A percentile compares a stretch with the other conserved stretches of the same genome.
These are phyloP conservation scores for Fusarium solani-melongenae DNA, from an alignment of 2,329 filamentous ascomycete species.

Conservation along the genomic window DNA sequence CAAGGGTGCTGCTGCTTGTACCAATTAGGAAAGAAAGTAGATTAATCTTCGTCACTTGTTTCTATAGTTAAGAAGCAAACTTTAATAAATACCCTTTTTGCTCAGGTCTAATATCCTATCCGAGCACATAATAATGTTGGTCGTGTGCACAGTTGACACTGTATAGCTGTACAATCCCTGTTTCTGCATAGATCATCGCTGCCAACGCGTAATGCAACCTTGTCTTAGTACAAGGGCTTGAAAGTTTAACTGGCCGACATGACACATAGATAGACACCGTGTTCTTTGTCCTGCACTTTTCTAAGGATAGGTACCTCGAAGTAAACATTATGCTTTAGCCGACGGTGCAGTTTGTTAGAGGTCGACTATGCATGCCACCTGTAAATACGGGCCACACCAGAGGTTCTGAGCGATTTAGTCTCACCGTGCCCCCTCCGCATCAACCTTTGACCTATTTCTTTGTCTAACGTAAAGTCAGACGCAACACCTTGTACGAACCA, in stretches of 20 bases:
- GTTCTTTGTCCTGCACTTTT: background rate
- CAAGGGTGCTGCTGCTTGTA: slow-evolving; percentile 31
- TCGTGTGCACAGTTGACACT: background rate
- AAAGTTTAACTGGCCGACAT: background rate
- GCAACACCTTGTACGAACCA: background rate
- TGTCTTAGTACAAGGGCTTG: background rate
- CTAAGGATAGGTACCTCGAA: background rate
- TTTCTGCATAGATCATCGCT: background rate
- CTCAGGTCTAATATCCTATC: background rate
- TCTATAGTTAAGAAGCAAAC: background rate
- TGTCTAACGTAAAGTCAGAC: background rate
- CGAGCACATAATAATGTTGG: background rate
- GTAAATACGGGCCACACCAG: background rate
- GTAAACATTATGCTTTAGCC: background rate
- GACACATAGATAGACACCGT: background rate
- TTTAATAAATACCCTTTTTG: background rate
- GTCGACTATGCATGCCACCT: background rate
- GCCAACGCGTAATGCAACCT: background rate
- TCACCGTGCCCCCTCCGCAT: background rate
- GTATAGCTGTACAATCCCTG: background rate
- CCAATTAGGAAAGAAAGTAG: background rate
- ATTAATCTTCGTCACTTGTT: background rate
- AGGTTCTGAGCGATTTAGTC: background rate
- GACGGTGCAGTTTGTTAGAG: background rate
- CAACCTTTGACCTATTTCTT: background rate